Evolutionary conservation across 2,329 filamentous ascomycete genomes (phyloP).

Genomic region (Calonectria multiphialidica): DNA sequence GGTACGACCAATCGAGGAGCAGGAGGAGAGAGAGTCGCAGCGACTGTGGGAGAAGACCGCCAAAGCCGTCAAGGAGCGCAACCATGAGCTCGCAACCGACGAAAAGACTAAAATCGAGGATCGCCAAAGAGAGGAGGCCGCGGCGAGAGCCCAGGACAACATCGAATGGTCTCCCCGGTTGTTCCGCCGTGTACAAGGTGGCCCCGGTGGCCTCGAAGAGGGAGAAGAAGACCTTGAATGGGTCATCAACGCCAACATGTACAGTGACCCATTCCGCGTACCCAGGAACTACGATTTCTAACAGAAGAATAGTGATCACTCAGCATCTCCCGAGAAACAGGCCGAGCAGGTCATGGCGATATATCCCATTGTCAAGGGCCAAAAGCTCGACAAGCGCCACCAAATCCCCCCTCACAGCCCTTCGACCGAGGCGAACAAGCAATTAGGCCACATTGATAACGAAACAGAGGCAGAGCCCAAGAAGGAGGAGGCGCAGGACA

Average conservation of each 20-base stretch:
- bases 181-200: conserved; percentile 81
- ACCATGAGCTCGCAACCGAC: conserved; percentile 90
- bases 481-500: conserved; percentile 38
- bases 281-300: conserved; percentile 9
- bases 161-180: conserved; percentile 90
- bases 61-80: conserved; percentile 83
- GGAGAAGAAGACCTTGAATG: conserved; percentile 93
- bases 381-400: conserved; percentile 68
- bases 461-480: background rate
- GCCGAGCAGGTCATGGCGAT: conserved; percentile 88
- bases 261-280: background rate
- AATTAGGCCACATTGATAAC: conserved; percentile 15
- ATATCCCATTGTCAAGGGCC: conserved; percentile 85
- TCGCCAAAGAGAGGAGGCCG: conserved; percentile 88
- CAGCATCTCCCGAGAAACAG: conserved; percentile 74
- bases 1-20: conserved; percentile 84
- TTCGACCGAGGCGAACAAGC: conserved; percentile 18
- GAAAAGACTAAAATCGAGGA: conserved; percentile 98
- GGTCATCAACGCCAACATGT: conserved; percentile 90
- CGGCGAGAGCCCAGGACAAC: conserved; percentile 80
- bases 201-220: conserved; percentile 78
- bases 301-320: conserved; percentile 44
- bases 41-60: conserved; percentile 86
- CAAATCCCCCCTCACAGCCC: conserved; percentile 63
- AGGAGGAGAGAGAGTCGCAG: conserved; percentile 91